Evolutionary conservation across 2,329 filamentous ascomycete genomes (phyloP), one percentile per base, ranked within the genome.

Genomic region (Colletotrichum simmondsii): DNA sequence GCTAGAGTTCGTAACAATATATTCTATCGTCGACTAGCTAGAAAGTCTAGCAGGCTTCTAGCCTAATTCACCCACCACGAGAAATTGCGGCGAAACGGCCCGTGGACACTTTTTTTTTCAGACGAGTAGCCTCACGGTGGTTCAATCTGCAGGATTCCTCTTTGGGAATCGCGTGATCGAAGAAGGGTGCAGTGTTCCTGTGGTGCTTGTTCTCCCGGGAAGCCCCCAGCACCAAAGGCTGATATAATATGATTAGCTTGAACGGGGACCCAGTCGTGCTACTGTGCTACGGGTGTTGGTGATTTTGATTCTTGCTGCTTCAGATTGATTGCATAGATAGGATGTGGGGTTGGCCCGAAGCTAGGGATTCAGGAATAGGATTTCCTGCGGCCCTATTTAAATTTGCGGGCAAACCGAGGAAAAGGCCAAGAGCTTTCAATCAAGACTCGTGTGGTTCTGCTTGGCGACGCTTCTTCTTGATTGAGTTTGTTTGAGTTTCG

Each of bases 321-420:
- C 69, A 60, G n/a, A 53, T 67, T 67, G 37, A 67, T 61, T 49
- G 42, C 42, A 5, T n/a, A 49, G 42, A 49, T n/a, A n/a, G 19
- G 42, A 49, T 49, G 42, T 49, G 42, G 42, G 42, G 42, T 19
- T 10, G 19, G 42, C 16, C 37, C 37, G 42, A 19, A n/a, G 42
- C 16, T 57, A 35, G 56, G 56, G 35, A 65, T 49, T 64, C 49
- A 61, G 68, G 63, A 57, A 57, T 68, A 53, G 69, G 42, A 16
- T 42, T 42, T n/a, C 32, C 24, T 63, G 26, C 26, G 57, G n/a
- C 35, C 26, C 62, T 58, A 49, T 19, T 10, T 67, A 52, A 59
- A 71, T 58, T 63, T 42, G 64, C 69, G 42, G 59, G 42, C 19
- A 72, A 42, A 42, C 69, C 59, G 65, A 68, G 53, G 32, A 10